phyloP scores from a whole-genome alignment of 805 yeast genomes.

The Ogataea neopini region DNA sequence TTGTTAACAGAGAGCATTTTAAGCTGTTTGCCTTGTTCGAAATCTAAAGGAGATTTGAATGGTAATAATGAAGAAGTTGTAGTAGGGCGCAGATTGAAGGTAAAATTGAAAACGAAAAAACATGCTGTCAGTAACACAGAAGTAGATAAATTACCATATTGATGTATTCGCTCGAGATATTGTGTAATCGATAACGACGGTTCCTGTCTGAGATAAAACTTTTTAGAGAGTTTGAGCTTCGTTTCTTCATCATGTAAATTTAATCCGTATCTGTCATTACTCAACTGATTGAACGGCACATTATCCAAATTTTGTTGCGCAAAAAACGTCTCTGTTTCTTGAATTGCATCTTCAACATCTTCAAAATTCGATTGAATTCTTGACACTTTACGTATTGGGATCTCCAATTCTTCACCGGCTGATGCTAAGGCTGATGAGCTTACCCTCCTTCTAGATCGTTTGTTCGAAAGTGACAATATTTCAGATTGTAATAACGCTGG shows the following conservation, averaged over 20 bases:
- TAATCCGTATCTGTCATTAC: neutral
- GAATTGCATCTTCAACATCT: constrained; percentile 9
- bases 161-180: constrained; percentile 36
- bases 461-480: neutral
- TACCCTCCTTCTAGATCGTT: neutral
- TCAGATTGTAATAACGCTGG: constrained; percentile 16
- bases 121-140: constrained; percentile 35
- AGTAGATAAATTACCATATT: constrained; percentile 33
- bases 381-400: constrained; percentile 30
- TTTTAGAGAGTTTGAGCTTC: constrained; percentile 23
- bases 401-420: constrained; percentile 29
- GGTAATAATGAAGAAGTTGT: constrained; percentile 17
- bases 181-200: constrained; percentile 31
- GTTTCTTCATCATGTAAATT: neutral
- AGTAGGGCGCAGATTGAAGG: constrained; percentile 29
- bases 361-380: constrained; percentile 33
- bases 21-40: constrained; percentile 7
- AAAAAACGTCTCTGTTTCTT: neutral
- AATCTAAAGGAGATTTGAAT: constrained; percentile 9
- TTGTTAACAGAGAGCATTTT: constrained; percentile 35
- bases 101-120: constrained; percentile 32
- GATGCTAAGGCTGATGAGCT: constrained; percentile 17
- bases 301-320: neutral
- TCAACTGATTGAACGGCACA: neutral
- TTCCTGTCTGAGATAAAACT: constrained; percentile 34